These are phyloP conservation scores for Calonectria multiphialidica DNA, from an alignment of 2,329 filamentous ascomycete genomes.

Conservation along the genomic window DNA sequence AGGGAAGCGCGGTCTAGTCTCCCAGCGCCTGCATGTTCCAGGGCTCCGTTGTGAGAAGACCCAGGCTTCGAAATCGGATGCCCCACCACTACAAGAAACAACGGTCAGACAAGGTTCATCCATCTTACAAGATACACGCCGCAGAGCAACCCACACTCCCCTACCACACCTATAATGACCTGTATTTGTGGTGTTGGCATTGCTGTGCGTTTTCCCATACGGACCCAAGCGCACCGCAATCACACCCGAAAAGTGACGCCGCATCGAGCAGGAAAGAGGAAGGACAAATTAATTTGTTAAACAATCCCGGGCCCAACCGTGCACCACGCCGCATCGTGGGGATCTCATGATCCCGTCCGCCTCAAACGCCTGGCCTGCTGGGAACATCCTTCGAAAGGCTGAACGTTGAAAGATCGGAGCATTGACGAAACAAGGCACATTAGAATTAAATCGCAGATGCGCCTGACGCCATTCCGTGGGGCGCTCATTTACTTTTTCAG, in stretches of 20 bases:
- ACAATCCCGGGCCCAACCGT: constrained; percentile 33
- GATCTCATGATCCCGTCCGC: constrained; percentile 41
- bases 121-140: constrained; percentile 11
- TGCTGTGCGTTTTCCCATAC: not conserved
- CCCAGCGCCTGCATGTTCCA: constrained; percentile 28
- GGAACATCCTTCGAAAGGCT: constrained; percentile 29
- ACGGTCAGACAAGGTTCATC: constrained; percentile 4
- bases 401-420: constrained; percentile 36
- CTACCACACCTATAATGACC: constrained; percentile 11
- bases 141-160: constrained; percentile 6
- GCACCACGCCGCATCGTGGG: constrained; percentile 43
- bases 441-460: constrained; percentile 22
- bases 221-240: not conserved
- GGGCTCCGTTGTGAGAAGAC: constrained; percentile 17
- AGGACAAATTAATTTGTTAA: not conserved
- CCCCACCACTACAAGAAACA: constrained; percentile 18
- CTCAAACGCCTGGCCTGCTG: constrained; percentile 28
- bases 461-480: constrained; percentile 23
- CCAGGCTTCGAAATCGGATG: constrained; percentile 10
- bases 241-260: not conserved
- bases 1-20: constrained; percentile 38
- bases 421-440: constrained; percentile 37
- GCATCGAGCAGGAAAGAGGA: not conserved
- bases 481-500: constrained; percentile 15
- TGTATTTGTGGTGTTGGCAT: not conserved